phyloP scores from a whole-genome alignment of 208 protist genomes.

The Trypanosoma caninum region DNA sequence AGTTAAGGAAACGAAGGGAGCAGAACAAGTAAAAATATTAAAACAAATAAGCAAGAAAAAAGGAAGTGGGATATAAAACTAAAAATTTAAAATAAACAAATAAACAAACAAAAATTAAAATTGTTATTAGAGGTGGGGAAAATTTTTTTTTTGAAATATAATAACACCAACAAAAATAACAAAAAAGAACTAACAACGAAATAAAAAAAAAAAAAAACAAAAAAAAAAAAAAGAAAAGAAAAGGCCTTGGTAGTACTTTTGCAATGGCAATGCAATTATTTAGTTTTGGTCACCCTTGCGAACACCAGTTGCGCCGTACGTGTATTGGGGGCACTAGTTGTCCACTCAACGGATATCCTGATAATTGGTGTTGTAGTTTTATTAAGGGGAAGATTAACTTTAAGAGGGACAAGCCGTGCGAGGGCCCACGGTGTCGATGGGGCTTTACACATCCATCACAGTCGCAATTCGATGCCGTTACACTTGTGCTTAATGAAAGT shows the following conservation, averaged over 20 bases:
- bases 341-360: conserved; percentile 84
- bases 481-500: conserved; percentile 79
- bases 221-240: conserved; percentile 13
- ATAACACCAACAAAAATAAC: neutral
- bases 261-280: conserved; percentile 75
- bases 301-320: conserved; percentile 81
- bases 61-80: too few species aligned
- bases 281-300: conserved; percentile 87
- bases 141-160: neutral
- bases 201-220: conserved; percentile 14
- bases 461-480: conserved; percentile 82
- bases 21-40: too few species aligned
- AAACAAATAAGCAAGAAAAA: too few species aligned
- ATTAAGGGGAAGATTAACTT: conserved; percentile 92
- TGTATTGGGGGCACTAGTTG: conserved; percentile 86
- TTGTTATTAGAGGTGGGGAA: neutral
- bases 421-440: conserved; percentile 82
- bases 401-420: conserved; percentile 88
- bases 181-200: neutral
- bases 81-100: too few species aligned
- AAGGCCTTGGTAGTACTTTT: neutral
- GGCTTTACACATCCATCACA: conserved; percentile 81
- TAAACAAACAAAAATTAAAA: neutral
- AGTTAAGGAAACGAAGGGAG: neutral
- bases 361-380: conserved; percentile 88